Evolutionary conservation across 2,329 filamentous ascomycete species (phyloP).

Genomic region (Ophiostoma pallidulum): DNA sequence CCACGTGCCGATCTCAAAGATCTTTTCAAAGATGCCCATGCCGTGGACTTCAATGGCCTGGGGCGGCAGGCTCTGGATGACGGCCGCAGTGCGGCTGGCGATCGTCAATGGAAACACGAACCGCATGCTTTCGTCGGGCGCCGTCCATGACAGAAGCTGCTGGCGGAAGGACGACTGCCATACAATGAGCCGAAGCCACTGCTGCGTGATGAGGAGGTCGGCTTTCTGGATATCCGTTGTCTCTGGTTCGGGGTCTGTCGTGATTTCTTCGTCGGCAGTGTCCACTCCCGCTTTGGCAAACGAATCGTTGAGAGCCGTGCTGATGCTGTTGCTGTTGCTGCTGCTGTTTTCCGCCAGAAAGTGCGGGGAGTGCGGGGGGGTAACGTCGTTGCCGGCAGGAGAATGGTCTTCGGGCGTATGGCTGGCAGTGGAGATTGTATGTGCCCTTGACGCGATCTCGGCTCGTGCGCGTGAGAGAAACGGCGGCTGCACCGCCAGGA

Average conservation of each 20-base stretch:
- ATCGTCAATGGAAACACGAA: conserved; percentile 54
- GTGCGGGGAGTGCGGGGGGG: neutral
- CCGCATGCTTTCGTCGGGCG: conserved; percentile 49
- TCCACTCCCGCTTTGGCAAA: neutral
- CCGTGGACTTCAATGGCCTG: conserved; percentile 37
- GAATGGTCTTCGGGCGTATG: conserved; percentile 34
- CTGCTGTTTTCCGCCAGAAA: neutral
- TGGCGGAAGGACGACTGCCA: conserved; percentile 63
- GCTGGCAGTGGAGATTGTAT: conserved; percentile 4
- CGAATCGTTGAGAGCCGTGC: neutral
- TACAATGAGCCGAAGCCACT: conserved; percentile 62
- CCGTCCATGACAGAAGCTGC: conserved; percentile 50
- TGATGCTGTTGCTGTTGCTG: neutral
- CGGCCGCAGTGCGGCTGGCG: conserved; percentile 45
- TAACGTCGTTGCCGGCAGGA: conserved; percentile 12
- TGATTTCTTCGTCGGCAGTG: neutral
- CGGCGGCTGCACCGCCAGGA: conserved; percentile 25
- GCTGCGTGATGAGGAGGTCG: conserved; percentile 59
- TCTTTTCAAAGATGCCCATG: conserved; percentile 41
- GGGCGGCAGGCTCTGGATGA: conserved; percentile 32
- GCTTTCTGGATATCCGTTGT: conserved; percentile 57
- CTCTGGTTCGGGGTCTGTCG: conserved; percentile 26
- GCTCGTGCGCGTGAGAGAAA: conserved; percentile 20
- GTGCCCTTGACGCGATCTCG: conserved; percentile 6
- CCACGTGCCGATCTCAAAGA: conserved; percentile 39